Base-by-base conservation (phyloP, 192 early-diverging fungal species). In the Backusella macrospora region DNA sequence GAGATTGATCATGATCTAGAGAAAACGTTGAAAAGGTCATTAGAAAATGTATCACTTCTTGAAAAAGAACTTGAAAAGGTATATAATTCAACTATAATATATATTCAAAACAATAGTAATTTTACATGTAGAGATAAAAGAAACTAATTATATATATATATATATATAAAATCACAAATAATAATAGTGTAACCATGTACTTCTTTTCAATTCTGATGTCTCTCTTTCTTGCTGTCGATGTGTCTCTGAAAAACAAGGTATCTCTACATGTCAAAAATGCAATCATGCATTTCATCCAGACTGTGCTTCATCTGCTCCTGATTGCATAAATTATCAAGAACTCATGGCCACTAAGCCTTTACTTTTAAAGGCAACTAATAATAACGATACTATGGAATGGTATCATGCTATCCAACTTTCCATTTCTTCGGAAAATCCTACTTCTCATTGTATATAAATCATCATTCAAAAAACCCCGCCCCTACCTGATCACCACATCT, bases 391-490 rank as follows among this genome's bases (percentile, higher is more conserved):
- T 18, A 5, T 59, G 12, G 26, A 59, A 13, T 59, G 52, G 52
- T 59, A 59, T 59, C 52, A 29, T 59, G 52, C 52, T 8, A 59
- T 59, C 26, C 23, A 59, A 12, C 18, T 59, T 10, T 26, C 52
- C 13, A 23, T 59, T 12, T 59, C 26, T 13, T 23, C 52, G 12
- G 52, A 12, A 23, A 23, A 9, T 12, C 5, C 48, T 18, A 21
- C 14, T 12, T 46, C 52, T 59, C 52, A 59, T 59, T 59, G 52
- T 59, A 59, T 26, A 59, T 59, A 59, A 59, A 55, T 10, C 21
- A 13, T 55, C 29, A 34, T 34, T 2, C 29, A 34, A 34, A 34
- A 34, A 34, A 34, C 29, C 29, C 29, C 29, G 0, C 29, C 2
- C 29, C n/a, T n/a, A 34, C 2, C 29, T 34, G 29, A 34, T 34